These are phyloP conservation scores for Aegilops sharonensis DNA, from an alignment of 176 grass and related monocot genomes.

Conservation along the genomic window DNA sequence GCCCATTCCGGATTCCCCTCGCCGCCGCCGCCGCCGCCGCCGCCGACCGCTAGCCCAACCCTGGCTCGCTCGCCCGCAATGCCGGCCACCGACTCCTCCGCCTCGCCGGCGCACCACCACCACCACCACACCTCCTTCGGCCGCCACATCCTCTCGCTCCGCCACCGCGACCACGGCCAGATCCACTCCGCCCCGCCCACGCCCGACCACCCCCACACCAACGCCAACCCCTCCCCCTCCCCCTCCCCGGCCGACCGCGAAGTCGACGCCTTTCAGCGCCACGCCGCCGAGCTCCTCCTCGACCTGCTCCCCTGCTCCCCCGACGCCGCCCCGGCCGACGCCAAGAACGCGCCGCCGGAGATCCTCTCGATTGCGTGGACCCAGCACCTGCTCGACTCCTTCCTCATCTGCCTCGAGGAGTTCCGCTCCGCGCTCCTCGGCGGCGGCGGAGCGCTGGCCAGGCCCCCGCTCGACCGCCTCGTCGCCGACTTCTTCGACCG, in stretches of 20 bases:
- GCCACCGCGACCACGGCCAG: slow-evolving; percentile 47
- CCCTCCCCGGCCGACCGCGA: slow-evolving; percentile 24
- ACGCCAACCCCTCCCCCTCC: background rate
- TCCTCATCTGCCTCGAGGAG: slow-evolving; percentile 76
- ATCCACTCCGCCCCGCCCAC: slow-evolving; percentile 24
- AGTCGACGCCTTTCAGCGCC: slow-evolving; percentile 61
- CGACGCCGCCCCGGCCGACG: background rate
- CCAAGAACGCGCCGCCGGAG: background rate
- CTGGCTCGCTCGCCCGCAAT: background rate
- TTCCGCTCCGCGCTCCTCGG: slow-evolving; percentile 68
- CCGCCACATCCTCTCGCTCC: slow-evolving; percentile 45
- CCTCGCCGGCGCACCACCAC: slow-evolving; percentile 29
- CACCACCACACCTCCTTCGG: slow-evolving; percentile 41
- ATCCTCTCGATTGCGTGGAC: slow-evolving; percentile 78
- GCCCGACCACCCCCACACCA: background rate
- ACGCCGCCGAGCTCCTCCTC: slow-evolving; percentile 34
- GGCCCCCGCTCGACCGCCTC: slow-evolving; percentile 66
- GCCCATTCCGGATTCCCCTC: background rate
- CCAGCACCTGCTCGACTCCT: slow-evolving; percentile 57
- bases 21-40: background rate
- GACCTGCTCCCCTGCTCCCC: slow-evolving; percentile 40
- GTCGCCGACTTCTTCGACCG: slow-evolving; percentile 90
- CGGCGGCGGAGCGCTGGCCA: background rate
- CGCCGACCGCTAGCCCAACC: background rate
- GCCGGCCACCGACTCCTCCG: slow-evolving; percentile 57